Conservation (phyloP, 305 asterid genomes). For the Rubia balearica region DNA sequence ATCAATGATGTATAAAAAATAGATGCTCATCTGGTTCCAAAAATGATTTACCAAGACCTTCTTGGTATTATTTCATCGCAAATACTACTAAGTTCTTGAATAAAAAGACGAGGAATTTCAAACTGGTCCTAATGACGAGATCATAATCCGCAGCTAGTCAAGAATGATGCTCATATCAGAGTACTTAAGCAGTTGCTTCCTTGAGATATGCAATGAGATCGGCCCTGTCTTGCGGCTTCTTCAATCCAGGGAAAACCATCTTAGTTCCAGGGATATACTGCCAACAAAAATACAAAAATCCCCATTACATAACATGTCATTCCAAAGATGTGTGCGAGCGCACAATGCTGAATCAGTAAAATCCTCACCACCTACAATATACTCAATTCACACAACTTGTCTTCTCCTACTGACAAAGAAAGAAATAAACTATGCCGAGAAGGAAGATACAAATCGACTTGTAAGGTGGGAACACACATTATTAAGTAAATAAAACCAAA, state of each 20-base stretch:
- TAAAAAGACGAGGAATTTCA: constrained; percentile 11
- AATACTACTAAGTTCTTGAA: neutral
- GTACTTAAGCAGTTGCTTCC: constrained; percentile 48
- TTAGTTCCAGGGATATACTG: constrained; percentile 96
- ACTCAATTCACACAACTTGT: too few relatives aligned
- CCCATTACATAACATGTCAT: neutral
- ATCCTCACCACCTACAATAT: too few relatives aligned
- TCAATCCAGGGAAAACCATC: constrained; percentile 95
- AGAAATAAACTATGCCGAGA: too few relatives aligned
- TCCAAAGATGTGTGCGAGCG: neutral
- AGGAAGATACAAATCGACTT: neutral
- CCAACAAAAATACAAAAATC: constrained; percentile 12
- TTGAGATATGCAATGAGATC: constrained; percentile 86
- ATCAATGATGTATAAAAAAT: constrained; percentile 15
- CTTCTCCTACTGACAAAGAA: too few relatives aligned
- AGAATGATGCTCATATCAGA: neutral
- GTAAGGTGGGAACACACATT: neutral
- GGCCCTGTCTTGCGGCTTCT: constrained; percentile 88
- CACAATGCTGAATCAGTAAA: too few relatives aligned
- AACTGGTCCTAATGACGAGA: constrained; percentile 11
- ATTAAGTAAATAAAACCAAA: neutral
- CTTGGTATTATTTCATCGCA: constrained; percentile 16
- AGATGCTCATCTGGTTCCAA: constrained; percentile 10
- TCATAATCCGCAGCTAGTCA: neutral
- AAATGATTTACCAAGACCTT: constrained; percentile 18